Percentiles rank a stretch among this genome's conserved stretches.
Conservation (phyloP, 768 basidiomycete species). For the Dendrothele bispora region DNA sequence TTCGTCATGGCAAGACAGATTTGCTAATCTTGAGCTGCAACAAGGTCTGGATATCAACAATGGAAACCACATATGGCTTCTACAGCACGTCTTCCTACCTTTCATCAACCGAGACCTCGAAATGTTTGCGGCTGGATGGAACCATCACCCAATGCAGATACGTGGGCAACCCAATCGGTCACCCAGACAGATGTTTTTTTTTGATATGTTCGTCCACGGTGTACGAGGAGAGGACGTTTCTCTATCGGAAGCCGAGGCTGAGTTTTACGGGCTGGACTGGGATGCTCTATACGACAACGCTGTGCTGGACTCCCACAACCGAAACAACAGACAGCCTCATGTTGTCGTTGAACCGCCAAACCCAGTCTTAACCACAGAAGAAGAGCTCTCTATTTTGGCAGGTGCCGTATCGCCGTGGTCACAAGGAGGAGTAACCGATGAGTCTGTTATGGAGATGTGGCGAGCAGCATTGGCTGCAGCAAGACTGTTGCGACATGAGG, state of each 20-base stretch:
- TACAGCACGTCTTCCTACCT: conserved; percentile 25
- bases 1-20: conserved; percentile 25
- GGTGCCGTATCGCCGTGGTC: too few species aligned
- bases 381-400: too few species aligned
- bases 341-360: too few species aligned
- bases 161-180: conserved; percentile 6
- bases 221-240: conserved; percentile 4
- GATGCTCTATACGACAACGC: conserved; percentile 3
- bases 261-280: conserved; percentile 9
- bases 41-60: conserved; percentile 18
- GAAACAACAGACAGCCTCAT: too few species aligned
- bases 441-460: too few species aligned
- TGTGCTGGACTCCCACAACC: background rate
- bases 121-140: conserved; percentile 25
- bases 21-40: conserved; percentile 19
- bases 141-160: conserved; percentile 18
- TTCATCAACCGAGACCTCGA: conserved; percentile 19
- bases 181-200: conserved; percentile 22
- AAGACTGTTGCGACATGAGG: too few species aligned
- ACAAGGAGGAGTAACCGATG: too few species aligned
- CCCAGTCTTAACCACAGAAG: too few species aligned
- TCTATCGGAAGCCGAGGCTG: conserved; percentile 5
- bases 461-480: too few species aligned
- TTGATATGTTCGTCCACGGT: conserved; percentile 17
- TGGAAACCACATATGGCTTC: conserved; percentile 24